phyloP scores from a whole-genome alignment of 495 filamentous ascomycete genomes.

The Halenospora varia region DNA sequence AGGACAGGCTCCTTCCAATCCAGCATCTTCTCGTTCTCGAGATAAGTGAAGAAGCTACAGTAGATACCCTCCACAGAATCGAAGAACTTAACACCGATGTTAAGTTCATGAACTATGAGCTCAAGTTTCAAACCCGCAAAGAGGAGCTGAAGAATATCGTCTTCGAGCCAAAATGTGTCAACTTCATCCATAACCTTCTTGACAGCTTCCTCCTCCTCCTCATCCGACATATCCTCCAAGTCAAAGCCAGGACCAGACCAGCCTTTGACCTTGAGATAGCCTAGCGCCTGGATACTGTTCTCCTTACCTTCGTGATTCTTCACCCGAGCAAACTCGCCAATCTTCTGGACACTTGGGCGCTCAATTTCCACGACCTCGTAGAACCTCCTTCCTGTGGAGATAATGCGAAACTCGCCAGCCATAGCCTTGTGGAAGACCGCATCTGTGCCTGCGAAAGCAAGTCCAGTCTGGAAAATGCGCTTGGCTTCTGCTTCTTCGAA shows the following conservation, averaged over 20 bases:
- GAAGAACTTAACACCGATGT: slow-evolving; percentile 57
- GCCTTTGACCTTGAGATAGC: slow-evolving; percentile 32
- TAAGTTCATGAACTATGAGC: slow-evolving; percentile 56
- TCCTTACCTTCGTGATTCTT: slow-evolving; percentile 14
- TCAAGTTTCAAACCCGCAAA: slow-evolving; percentile 76
- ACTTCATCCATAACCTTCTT: too few species aligned
- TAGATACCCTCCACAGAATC: slow-evolving; percentile 52
- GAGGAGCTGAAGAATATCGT: slow-evolving; percentile 54
- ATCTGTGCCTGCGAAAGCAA: slow-evolving; percentile 32
- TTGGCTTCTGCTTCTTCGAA: slow-evolving; percentile 17
- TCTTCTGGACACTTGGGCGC: slow-evolving; percentile 1
- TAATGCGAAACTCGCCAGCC: neutral
- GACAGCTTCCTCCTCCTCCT: too few species aligned
- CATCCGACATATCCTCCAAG: too few species aligned
- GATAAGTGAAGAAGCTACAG: slow-evolving; percentile 59
- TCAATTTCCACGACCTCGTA: slow-evolving; percentile 19
- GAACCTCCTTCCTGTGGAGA: neutral
- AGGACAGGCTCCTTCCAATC: slow-evolving; percentile 24
- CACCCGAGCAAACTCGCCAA: slow-evolving; percentile 12
- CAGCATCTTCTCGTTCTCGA: slow-evolving; percentile 71
- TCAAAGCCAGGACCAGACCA: slow-evolving; percentile 36
- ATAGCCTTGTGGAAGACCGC: slow-evolving; percentile 21
- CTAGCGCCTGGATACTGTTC: slow-evolving; percentile 32
- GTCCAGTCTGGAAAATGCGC: slow-evolving; percentile 34
- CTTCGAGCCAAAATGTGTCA: slow-evolving; percentile 64